phyloP scores from a whole-genome alignment of 768 basidiomycete genomes.

The Lactarius pseudohatsudake region DNA sequence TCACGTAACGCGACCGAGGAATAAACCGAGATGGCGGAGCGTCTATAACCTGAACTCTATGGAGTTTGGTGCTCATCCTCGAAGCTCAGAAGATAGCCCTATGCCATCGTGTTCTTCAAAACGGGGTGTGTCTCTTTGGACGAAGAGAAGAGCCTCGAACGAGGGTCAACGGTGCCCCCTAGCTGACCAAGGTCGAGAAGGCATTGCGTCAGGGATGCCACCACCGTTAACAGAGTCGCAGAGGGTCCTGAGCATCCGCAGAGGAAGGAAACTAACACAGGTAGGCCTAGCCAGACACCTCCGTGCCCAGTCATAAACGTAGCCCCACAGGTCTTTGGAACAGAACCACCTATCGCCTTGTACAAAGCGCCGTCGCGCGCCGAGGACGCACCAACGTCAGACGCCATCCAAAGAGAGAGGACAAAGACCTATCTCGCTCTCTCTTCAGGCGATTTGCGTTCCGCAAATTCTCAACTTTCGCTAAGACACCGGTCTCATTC shows the following conservation, averaged over 20 bases:
- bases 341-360: slow-evolving; percentile 46
- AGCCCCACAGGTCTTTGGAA: slow-evolving; percentile 47
- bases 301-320: not conserved
- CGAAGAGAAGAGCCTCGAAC: slow-evolving; percentile 22
- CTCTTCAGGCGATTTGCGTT: slow-evolving; percentile 14
- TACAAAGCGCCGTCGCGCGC: slow-evolving; percentile 38
- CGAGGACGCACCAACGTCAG: slow-evolving; percentile 17
- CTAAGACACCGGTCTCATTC: slow-evolving; percentile 17
- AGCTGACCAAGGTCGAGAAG: slow-evolving; percentile 12
- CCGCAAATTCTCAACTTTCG: not conserved
- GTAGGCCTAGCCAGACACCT: slow-evolving; percentile 34
- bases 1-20: slow-evolving; percentile 6
- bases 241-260: slow-evolving; percentile 43
- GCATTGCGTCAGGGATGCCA: not conserved
- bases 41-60: slow-evolving; percentile 3
- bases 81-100: not conserved
- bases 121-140: slow-evolving; percentile 37
- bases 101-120: slow-evolving; percentile 24
- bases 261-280: slow-evolving; percentile 53
- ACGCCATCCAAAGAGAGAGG: slow-evolving; percentile 30
- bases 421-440: slow-evolving; percentile 29
- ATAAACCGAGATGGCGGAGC: slow-evolving; percentile 15
- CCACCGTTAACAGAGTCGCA: slow-evolving; percentile 37
- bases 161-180: not conserved
- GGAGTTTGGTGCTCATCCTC: not conserved